Base-by-base conservation (phyloP, 139 green algal species). In the Tetraselmis striata region DNA sequence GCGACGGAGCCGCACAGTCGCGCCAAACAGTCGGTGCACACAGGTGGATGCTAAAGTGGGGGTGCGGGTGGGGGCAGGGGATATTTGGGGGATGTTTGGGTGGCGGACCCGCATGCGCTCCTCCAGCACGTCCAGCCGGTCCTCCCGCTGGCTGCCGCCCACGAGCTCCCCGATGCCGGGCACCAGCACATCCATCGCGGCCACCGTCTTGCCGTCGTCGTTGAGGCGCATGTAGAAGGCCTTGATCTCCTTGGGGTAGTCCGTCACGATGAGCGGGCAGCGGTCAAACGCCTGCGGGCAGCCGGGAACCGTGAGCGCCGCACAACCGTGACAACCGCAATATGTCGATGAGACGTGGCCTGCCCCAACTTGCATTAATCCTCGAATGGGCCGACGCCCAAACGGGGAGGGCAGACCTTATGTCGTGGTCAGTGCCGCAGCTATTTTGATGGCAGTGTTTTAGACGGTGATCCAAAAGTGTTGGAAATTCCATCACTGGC, bases 221-320 rank as follows among this genome's bases (percentile, higher is more conserved):
- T 96, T 96, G 31, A 88, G 79, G 30, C 91, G 84, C 92, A 96
- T 96, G 86, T 96, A 96, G 77, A 96, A 96, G 28, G 92, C 89
- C 83, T 96, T 96, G 87, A 95, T 94, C 79, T 91, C 91, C 85
- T 90, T 88, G 11, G 89, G 87, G 81, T 91, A 93, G 84, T 93
- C 84, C 1, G 79, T 89, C 28, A 90, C 84, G 5, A 92, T 89
- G 28, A 94, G 79, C 0, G 92, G 92, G 1, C 59, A 77, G 29
- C 82, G 77, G 58, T 85, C 45, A 31, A 90, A 92, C 28, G 45
- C 45, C 45, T 67, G 45, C n/a, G n/a, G n/a, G n/a, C n/a, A n/a
- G n/a, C n/a, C n/a, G n/a, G n/a, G n/a, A n/a, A n/a, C n/a, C n/a
- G n/a, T n/a, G n/a, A n/a, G n/a, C n/a, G n/a, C n/a, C n/a, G n/a